Base-by-base conservation (phyloP, 495 filamentous ascomycete genomes). In the Penicillium fimorum region DNA sequence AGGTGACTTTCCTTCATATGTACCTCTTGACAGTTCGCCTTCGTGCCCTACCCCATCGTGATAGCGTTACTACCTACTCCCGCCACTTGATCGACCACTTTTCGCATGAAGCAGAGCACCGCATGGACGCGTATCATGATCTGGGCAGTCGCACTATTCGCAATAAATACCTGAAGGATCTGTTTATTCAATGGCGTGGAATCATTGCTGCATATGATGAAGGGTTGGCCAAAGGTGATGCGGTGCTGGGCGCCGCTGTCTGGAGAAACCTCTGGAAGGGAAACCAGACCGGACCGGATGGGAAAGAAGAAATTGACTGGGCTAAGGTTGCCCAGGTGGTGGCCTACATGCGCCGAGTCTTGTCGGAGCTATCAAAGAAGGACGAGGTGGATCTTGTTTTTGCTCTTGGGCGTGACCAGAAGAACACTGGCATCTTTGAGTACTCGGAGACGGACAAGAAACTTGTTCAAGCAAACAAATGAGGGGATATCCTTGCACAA, bases 191-290 rank as follows among this genome's bases (percentile, higher is more conserved):
- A 73, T 98, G 92, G 88, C 84, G 94, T 15, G 94, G 93, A 13
- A 67, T 90, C 40, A 71, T 92, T 20, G 82, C 89, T 2, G 87
- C 88, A 3, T 96, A 95, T 71, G 92, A 97, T 66, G 92, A 97
- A 65, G 92, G 90, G 0, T 60, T 97, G 24, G 77, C 86, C 12
- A 89, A 86, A 66, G 89, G 89, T 1, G 92, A 97, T 68, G 87
- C 92, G 40, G 87, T 93, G 53, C 77, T 96, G 13, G 92, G 91
- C 5, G 79, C 87, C 29, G 94, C 95, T 12, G 79, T 97, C 30
- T 98, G 94, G 94, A 82, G 93, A 61, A 98, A 98, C 70, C 60
- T 97, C 40, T 96, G 89, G 75, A 89, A 91, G 74, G 90, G 82
- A 12, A 76, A 76, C 29, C 57, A 67, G 22, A 69, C 61, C 13